phyloP scores from a whole-genome alignment of 805 yeast genomes.

The Clavispora phyllophila region DNA sequence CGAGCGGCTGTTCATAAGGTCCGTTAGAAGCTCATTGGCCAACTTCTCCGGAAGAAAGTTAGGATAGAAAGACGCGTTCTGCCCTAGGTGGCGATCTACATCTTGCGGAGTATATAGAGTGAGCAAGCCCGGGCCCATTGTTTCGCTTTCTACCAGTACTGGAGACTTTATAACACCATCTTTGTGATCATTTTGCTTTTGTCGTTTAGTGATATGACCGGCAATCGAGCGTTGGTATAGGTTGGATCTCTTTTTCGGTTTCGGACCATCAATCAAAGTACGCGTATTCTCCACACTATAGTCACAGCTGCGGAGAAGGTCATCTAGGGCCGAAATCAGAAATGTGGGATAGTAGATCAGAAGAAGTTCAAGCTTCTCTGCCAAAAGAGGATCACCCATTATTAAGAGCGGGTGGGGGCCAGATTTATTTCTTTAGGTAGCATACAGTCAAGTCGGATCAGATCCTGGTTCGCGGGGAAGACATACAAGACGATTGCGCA shows the following conservation, averaged over 20 bases:
- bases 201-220: constrained; percentile 3
- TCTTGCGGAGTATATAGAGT: constrained; percentile 48
- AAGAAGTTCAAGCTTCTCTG: constrained; percentile 32
- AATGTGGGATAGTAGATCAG: constrained; percentile 38
- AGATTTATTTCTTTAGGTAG: not conserved
- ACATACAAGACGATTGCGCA: not conserved
- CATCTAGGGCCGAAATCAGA: constrained; percentile 39
- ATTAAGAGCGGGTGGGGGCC: not conserved
- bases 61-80: constrained; percentile 46
- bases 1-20: constrained; percentile 37
- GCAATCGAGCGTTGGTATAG: constrained; percentile 3
- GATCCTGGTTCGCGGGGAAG: not conserved
- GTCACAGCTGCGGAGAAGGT: constrained; percentile 47
- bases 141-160: constrained; percentile 2
- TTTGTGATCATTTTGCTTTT: too few species aligned
- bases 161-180: too few species aligned
- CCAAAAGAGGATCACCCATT: constrained; percentile 9
- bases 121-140: constrained; percentile 17
- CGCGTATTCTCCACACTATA: constrained; percentile 47
- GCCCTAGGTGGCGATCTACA: constrained; percentile 40
- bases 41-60: constrained; percentile 48
- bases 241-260: constrained; percentile 13
- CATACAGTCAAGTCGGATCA: not conserved
- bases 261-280: constrained; percentile 32
- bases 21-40: constrained; percentile 41